Evolutionary conservation across 2,329 filamentous ascomycete species (phyloP).

Genomic region (Paraconiothyrium brasiliense): DNA sequence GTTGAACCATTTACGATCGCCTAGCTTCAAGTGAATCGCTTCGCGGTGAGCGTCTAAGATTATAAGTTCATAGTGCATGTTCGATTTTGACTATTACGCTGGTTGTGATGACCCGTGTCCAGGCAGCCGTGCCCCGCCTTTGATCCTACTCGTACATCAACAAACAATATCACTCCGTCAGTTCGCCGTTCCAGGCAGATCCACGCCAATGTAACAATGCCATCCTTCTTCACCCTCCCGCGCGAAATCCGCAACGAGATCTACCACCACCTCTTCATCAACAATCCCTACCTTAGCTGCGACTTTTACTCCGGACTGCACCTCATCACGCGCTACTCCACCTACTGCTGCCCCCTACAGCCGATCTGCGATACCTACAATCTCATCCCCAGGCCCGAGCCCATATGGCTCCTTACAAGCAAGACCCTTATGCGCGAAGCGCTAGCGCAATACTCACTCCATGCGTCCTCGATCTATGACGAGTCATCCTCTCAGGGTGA

Average conservation of each 20-base stretch:
- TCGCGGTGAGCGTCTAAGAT: too few relatives aligned
- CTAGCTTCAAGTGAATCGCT: too few relatives aligned
- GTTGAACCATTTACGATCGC: too few relatives aligned
- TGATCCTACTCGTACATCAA: too few relatives aligned
- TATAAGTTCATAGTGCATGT: too few relatives aligned
- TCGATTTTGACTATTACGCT: too few relatives aligned
- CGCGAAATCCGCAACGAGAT: slow-evolving; percentile 11
- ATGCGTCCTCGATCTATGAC: not conserved
- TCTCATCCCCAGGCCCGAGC: not conserved
- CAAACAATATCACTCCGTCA: too few relatives aligned
- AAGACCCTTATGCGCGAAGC: not conserved
- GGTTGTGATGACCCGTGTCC: too few relatives aligned
- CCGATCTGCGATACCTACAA: not conserved
- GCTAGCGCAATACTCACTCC: not conserved
- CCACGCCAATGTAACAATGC: not conserved
- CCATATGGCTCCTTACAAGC: not conserved
- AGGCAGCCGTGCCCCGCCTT: too few relatives aligned
- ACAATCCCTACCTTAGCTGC: not conserved
- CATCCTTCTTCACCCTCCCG: not conserved
- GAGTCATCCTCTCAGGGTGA: not conserved
- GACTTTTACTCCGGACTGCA: not conserved
- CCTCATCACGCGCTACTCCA: not conserved
- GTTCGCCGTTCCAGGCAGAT: too few relatives aligned
- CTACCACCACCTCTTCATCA: not conserved
- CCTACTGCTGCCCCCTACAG: not conserved